Evolutionary conservation across 495 filamentous ascomycete species (phyloP), one percentile per base, ranked within the genome.

Genomic region (Articulospora tetracladia): DNA sequence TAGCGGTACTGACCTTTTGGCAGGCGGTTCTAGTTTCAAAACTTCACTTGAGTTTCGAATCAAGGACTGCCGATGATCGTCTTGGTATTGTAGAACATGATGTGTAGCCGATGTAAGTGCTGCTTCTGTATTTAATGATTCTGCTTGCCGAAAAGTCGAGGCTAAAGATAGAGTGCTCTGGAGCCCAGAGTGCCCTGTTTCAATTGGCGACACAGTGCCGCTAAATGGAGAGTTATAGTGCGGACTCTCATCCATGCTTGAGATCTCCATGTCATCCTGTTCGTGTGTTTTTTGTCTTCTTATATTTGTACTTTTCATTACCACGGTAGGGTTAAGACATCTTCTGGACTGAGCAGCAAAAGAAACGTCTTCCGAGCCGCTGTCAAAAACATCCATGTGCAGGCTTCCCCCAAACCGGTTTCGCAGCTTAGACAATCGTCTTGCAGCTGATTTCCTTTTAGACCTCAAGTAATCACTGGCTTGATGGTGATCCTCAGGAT

Each of bases 181-280:
- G 4, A 47, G 41, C 20, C 17, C 20, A 47, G 15, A 19, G 15
- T 4, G 4, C 22, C 44, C 50, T 27, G 17, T 32, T 2, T n/a
- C 47, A n/a, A 26, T 44, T 2, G 55, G 63, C 24, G 49, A 56
- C 13, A 22, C 10, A 22, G n/a, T 15, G 2, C 49, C 54, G 34
- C 52, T 68, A n/a, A 23, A 39, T 11, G 66, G 57, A 4, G 63
- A 58, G n/a, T 59, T 55, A 26, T 51, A 54, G 26, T 62, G 58
- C 11, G 61, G 52, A 8, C 26, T 59, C 49, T 62, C 62, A 6
- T 66, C 61, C 13, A 52, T 25, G 27, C 62, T 62, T 34, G 39
- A 47, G 28, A 59, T 66, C 32, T 66, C 49, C 7, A 69, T 69
- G 17, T 66, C 60, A 13, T 57, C 61, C 7, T 61, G 51, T 36